Evolutionary conservation across 169 alveolate species (phyloP).

Genomic region (Perkinsus olseni): DNA sequence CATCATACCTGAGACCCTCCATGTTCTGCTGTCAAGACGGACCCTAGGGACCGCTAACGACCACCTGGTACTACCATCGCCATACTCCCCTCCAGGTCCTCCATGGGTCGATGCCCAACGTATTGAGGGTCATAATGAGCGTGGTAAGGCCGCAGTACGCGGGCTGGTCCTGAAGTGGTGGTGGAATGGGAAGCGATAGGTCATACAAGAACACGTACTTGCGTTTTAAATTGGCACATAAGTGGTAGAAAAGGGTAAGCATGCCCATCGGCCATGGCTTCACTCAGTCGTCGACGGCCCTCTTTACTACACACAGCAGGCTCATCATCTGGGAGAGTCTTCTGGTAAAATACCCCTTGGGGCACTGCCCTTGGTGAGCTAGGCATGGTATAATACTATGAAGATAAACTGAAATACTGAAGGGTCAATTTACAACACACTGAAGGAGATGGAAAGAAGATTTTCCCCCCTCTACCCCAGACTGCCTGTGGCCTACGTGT

Average conservation of each 20-base stretch:
- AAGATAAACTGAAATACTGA: too few species aligned
- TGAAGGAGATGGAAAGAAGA: too few species aligned
- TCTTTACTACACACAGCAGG: background rate
- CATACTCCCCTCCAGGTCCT: slow-evolving; percentile 56
- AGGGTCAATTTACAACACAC: too few species aligned
- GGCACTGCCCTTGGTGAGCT: background rate
- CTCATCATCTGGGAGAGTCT: background rate
- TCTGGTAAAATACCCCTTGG: background rate
- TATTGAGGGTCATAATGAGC: slow-evolving; percentile 45
- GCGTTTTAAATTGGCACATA: background rate
- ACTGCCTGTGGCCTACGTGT: too few species aligned
- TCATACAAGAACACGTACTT: background rate
- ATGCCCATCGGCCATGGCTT: background rate
- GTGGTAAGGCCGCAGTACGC: slow-evolving; percentile 53
- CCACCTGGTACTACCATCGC: slow-evolving; percentile 53
- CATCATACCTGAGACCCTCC: background rate
- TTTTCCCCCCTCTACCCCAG: too few species aligned
- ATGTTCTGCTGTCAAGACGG: slow-evolving; percentile 1
- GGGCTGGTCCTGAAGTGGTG: slow-evolving; percentile 35
- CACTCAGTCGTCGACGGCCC: background rate
- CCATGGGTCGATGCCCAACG: slow-evolving; percentile 45
- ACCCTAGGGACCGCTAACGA: slow-evolving; percentile 36
- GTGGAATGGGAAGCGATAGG: background rate
- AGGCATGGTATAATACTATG: too few species aligned
- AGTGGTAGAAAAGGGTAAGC: background rate